A percentile compares a stretch with the other conserved stretches of the same genome.
phyloP scores from a whole-genome alignment of 1,139 yeast species.

The Taphrina flavorubra region DNA sequence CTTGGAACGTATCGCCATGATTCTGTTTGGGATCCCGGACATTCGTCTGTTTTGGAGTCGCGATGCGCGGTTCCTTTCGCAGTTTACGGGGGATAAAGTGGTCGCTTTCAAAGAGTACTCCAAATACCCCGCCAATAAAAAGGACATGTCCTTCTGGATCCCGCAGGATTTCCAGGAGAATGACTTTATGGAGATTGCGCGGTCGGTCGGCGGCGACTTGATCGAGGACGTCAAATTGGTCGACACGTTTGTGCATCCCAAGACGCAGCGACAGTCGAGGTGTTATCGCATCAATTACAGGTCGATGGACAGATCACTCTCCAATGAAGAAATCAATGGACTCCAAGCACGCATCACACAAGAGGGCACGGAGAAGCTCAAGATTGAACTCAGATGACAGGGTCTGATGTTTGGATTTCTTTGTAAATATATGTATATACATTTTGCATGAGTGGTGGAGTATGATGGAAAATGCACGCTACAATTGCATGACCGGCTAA shows the following conservation, averaged over 20 bases:
- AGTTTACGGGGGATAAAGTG: conserved; percentile 70
- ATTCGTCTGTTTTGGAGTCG: conserved; percentile 89
- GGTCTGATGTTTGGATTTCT: neutral
- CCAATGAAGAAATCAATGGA: conserved; percentile 76
- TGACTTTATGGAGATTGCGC: conserved; percentile 91
- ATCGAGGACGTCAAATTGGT: conserved; percentile 78
- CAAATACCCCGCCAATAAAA: conserved; percentile 80
- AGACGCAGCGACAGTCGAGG: conserved; percentile 73
- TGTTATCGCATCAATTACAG: conserved; percentile 92
- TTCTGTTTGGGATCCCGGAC: conserved; percentile 92
- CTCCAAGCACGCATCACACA: conserved; percentile 68
- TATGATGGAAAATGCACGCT: conserved; percentile 15
- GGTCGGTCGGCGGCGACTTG: conserved; percentile 79
- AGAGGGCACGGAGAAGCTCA: conserved; percentile 9
- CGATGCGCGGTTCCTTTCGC: conserved; percentile 77
- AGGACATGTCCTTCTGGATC: conserved; percentile 94
- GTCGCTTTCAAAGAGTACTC: conserved; percentile 85
- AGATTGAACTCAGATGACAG: conserved; percentile 20
- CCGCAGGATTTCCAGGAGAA: conserved; percentile 67
- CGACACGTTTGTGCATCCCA: conserved; percentile 86
- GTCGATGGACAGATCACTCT: conserved; percentile 90
- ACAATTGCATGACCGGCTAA: neutral
- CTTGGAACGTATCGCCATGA: conserved; percentile 92
- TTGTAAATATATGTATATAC: neutral
- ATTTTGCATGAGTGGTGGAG: conserved; percentile 13